Percentiles rank a stretch among this genome's conserved stretches.
These are phyloP conservation scores for Margaritispora aquatica DNA, from an alignment of 495 filamentous ascomycete species.

Conservation along the genomic window DNA sequence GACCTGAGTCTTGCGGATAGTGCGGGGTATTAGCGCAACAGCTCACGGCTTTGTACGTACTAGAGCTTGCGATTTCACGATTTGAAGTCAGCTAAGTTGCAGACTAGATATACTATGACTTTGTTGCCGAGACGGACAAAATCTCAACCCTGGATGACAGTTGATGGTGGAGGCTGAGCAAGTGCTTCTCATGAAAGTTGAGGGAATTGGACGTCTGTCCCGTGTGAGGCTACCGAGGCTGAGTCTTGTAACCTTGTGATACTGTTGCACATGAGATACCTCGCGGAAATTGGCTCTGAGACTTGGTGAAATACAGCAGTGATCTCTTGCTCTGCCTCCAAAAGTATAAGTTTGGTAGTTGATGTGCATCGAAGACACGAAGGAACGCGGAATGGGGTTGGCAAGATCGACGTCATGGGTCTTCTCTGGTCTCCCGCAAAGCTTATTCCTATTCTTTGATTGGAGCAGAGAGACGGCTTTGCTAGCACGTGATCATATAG, in stretches of 20 bases:
- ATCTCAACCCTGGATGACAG: neutral
- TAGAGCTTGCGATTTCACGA: neutral
- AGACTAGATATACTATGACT: neutral
- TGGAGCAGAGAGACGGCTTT: neutral
- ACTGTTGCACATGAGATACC: neutral
- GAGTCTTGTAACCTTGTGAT: neutral
- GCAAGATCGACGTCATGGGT: neutral
- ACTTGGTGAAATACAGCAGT: neutral
- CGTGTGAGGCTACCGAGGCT: neutral
- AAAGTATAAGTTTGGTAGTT: neutral
- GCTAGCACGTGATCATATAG: neutral
- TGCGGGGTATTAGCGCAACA: neutral
- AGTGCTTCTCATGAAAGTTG: neutral
- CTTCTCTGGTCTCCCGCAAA: neutral
- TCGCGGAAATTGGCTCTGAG: neutral
- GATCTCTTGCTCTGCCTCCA: neutral
- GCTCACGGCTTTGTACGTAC: neutral
- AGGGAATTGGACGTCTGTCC: neutral
- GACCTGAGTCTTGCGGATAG: neutral
- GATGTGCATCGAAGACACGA: neutral
- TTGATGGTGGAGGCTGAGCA: neutral
- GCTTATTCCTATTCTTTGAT: neutral
- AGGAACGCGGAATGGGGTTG: neutral
- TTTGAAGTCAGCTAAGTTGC: neutral
- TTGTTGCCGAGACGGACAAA: neutral